phyloP scores from a whole-genome alignment of 2,329 filamentous ascomycete species.

The Xylaria sp. region DNA sequence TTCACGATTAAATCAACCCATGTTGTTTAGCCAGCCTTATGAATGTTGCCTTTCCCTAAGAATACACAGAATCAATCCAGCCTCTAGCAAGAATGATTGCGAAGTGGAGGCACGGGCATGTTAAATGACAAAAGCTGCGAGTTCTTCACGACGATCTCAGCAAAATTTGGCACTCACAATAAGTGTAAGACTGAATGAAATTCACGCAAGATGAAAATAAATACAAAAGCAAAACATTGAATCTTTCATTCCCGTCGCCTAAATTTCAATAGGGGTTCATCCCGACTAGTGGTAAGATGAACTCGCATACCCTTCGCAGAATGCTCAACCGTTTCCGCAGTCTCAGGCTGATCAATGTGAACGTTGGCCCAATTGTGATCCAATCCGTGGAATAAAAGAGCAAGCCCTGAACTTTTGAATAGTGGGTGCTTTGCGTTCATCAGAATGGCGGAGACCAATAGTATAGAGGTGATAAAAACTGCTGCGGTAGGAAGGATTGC shows the following conservation, averaged over 20 bases:
- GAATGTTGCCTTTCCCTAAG: too few relatives aligned
- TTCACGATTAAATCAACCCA: too few relatives aligned
- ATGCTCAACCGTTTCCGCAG: not conserved
- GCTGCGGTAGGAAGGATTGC: conserved; percentile 1
- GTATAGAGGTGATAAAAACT: conserved; percentile 3
- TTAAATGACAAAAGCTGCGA: too few relatives aligned
- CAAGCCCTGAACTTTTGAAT: conserved; percentile 1
- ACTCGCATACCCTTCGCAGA: conserved; percentile 3
- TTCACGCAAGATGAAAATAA: too few relatives aligned
- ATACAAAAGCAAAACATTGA: too few relatives aligned
- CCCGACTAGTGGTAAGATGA: not conserved
- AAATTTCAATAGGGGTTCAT: not conserved
- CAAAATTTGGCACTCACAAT: too few relatives aligned
- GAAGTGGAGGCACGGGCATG: too few relatives aligned
- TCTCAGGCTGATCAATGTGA: conserved; percentile 2
- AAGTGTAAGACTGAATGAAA: too few relatives aligned
- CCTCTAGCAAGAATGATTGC: too few relatives aligned
- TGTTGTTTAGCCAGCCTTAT: too few relatives aligned
- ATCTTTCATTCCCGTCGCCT: not conserved
- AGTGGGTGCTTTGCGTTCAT: not conserved
- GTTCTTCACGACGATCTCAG: too few relatives aligned
- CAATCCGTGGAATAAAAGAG: conserved; percentile 7
- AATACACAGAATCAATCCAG: too few relatives aligned
- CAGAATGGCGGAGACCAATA: not conserved
- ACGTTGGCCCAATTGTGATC: not conserved